Base-by-base conservation (phyloP, 345 rosid genomes). In the Erysimum cheiranthoides region DNA sequence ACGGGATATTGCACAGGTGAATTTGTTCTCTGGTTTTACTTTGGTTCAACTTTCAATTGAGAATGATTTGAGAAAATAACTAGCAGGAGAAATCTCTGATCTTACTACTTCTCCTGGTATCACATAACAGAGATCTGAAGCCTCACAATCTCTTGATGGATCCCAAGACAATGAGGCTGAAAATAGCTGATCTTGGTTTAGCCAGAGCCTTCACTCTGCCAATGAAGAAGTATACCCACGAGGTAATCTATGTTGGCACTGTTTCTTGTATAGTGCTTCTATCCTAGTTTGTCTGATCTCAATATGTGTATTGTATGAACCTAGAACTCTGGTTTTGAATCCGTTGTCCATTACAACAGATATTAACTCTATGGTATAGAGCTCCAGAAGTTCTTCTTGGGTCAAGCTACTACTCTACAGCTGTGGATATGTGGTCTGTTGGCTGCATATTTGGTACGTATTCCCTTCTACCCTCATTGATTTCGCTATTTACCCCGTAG, bases 61-160 rank as follows among this genome's bases (percentile, higher is more conserved):
- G n/a, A 32, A 6, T 65, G 14, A 1, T 39, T 30, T 74, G 21
- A 45, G 30, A 7, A 21, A n/a, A n/a, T 27, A 25, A 28, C 10
- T 8, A 0, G 14, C 8, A 38, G 14, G 58, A n/a, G 46, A 63
- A 2, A 73, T 62, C 50, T 54, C 3, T 1, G 6, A 1, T 62
- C 71, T 56, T 47, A 54, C 49, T 59, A 10, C 7, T 30, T 67
- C 12, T 57, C 50, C 14, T 58, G 30, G 40, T 69, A 21, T 74
- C 5, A 2, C 5, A 2, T 62, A 1, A 10, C 82, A 94, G 97
- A 88, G 97, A 94, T 76, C 98, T 94, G 49, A 94, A 94, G 80
- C 98, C 98, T 66, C 98, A 94, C 83, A 94, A 94, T 85, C 90
- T 94, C 49, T 82, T 94, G 82, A 88, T 93, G 97, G 98, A 91